Evolutionary conservation across 805 yeast species (phyloP), one percentile per base, ranked within the genome.

Genomic region (Candida ficus): DNA sequence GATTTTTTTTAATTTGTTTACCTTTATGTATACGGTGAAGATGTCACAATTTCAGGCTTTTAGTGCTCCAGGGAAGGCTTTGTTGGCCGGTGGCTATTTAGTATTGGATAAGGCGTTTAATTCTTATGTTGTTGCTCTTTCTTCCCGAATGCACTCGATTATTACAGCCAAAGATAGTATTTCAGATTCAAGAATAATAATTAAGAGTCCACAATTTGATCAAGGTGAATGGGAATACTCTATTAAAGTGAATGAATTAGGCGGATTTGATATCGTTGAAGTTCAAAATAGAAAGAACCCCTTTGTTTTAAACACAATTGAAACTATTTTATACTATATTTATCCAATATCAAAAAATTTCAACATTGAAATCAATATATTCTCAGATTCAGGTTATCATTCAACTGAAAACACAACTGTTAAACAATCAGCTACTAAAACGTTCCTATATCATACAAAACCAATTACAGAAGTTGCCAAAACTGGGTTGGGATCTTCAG

Each of bases 401-500:
- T 83, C 97, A 0, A 90, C 83, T 52, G 70, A 67, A 5, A 60
- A 70, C 28, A 70, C 83, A 3, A 41, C 35, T 0, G 39, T 45
- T 1, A 66, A 61, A 47, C 27, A 41, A 19, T 69, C 70, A 33
- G 67, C 67, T 0, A 41, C 47, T 1, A 67, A 63, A 32, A 45
- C 56, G 14, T 90, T 90, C 55, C 63, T 74, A 32, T 80, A 67
- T 58, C 96, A 91, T 58, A 41, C 60, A 0, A 44, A 57, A 19
- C 68, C 76, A 13, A 87, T 93, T 41, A 68, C 75, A 0, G 66
- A 83, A 27, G 95, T 89, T 6, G 79, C 96, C 3, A 93, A 93
- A 58, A 93, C 99, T 0, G 99, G 99, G 0, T 68, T 93, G 36
- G 99, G 99, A 1, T 88, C 96, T 11, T 88, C 96, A 25, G 99